phyloP scores from a whole-genome alignment of 2,329 filamentous ascomycete species.

The Colletotrichum nymphaeae region DNA sequence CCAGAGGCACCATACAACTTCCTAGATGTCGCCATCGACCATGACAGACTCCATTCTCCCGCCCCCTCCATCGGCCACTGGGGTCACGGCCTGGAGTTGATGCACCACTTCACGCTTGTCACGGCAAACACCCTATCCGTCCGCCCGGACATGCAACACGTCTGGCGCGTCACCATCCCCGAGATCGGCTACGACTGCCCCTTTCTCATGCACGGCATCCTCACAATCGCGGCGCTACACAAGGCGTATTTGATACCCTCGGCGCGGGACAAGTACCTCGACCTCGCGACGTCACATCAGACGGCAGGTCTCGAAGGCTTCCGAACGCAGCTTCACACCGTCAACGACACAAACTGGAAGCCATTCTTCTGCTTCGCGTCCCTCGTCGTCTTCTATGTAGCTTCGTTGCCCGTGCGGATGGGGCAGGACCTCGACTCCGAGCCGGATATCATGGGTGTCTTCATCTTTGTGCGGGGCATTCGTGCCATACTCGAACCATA shows the following conservation, averaged over 20 bases:
- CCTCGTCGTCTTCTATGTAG: slow-evolving; percentile 46
- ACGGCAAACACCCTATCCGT: slow-evolving; percentile 40
- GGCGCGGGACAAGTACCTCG: slow-evolving; percentile 40
- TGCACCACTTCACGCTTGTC: slow-evolving; percentile 45
- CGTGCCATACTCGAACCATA: slow-evolving; percentile 8
- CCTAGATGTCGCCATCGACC: neutral
- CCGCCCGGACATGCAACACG: slow-evolving; percentile 39
- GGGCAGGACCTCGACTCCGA: neutral
- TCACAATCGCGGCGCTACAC: slow-evolving; percentile 44
- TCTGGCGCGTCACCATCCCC: slow-evolving; percentile 43
- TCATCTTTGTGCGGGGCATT: slow-evolving; percentile 24
- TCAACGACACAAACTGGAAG: slow-evolving; percentile 38
- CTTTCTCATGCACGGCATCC: slow-evolving; percentile 45
- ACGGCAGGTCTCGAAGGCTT: slow-evolving; percentile 45
- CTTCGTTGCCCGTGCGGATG: neutral
- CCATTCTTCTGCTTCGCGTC: slow-evolving; percentile 56
- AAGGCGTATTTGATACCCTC: slow-evolving; percentile 44
- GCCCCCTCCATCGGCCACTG: slow-evolving; percentile 18
- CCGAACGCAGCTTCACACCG: slow-evolving; percentile 37
- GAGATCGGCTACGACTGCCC: slow-evolving; percentile 41
- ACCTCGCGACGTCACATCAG: slow-evolving; percentile 44
- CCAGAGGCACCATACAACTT: neutral
- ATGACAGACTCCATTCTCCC: neutral
- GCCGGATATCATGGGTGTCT: slow-evolving; percentile 12
- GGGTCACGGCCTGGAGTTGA: slow-evolving; percentile 41